Evolutionary conservation across 2,329 filamentous ascomycete species (phyloP).

Genomic region (Colletotrichum cuscutae): DNA sequence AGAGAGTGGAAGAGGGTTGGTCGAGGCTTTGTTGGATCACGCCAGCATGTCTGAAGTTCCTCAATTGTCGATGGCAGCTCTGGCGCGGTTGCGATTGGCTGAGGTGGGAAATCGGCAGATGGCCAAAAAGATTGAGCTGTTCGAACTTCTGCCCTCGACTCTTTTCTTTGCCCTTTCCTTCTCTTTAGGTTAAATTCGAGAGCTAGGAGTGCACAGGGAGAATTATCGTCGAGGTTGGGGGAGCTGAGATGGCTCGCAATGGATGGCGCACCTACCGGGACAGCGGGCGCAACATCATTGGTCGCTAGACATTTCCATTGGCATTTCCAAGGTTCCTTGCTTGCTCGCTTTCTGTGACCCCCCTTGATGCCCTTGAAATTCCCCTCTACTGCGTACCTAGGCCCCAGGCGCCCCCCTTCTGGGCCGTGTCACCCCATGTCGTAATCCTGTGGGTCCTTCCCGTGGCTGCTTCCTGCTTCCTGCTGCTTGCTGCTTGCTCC

Average conservation of each 20-base stretch:
- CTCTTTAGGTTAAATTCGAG: background rate
- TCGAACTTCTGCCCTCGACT: background rate
- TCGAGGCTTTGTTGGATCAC: constrained; percentile 17
- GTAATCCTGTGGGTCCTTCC: constrained; percentile 29
- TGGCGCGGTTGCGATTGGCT: background rate
- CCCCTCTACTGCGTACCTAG: too few relatives aligned
- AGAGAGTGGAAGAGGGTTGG: background rate
- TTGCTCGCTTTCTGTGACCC: background rate
- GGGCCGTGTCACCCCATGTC: constrained; percentile 31
- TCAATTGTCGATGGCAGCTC: background rate
- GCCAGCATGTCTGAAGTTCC: constrained; percentile 24
- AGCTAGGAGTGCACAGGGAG: constrained; percentile 19
- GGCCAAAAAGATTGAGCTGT: background rate
- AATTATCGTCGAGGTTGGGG: constrained; percentile 30
- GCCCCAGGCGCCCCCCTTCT: background rate
- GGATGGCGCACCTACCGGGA: background rate
- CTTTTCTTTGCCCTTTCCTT: background rate
- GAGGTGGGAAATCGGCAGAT: background rate
- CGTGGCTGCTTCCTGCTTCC: background rate
- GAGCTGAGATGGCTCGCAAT: constrained; percentile 14
- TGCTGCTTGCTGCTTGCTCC: background rate
- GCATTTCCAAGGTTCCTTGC: background rate
- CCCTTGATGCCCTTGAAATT: background rate
- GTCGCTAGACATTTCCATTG: constrained; percentile 8
- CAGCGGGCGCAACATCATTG: constrained; percentile 13